These are phyloP conservation scores for Berberis thunbergii DNA, from an alignment of 164 flowering plant species.

Conservation along the genomic window DNA sequence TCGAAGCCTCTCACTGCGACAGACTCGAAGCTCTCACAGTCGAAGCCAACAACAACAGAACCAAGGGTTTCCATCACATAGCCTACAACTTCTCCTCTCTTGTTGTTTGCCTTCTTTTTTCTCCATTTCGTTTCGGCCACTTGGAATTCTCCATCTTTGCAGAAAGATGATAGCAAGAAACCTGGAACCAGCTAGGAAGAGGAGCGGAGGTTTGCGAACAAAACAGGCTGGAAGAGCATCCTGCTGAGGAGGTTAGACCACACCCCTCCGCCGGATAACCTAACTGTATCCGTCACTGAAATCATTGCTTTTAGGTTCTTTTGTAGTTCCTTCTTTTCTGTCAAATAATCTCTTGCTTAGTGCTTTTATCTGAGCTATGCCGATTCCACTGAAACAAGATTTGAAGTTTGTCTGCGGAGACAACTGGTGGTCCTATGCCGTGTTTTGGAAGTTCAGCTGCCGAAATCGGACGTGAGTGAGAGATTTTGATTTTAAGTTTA, in stretches of 20 bases:
- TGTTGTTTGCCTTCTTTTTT: too few relatives aligned
- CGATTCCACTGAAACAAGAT: slow-evolving; percentile 46
- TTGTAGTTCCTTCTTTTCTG: not conserved
- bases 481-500: not conserved
- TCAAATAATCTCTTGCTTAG: not conserved
- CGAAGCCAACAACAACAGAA: too few relatives aligned
- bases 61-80: slow-evolving; percentile 1
- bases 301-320: not conserved
- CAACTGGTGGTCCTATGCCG: slow-evolving; percentile 80
- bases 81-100: too few relatives aligned
- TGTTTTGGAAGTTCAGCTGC: slow-evolving; percentile 81
- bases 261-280: slow-evolving; percentile 14
- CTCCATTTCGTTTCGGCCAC: too few relatives aligned
- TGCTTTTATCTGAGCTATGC: not conserved
- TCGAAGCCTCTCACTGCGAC: too few relatives aligned
- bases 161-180: slow-evolving; percentile 38
- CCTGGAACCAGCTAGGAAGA: slow-evolving; percentile 73
- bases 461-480: slow-evolving; percentile 62
- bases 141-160: slow-evolving; percentile 4
- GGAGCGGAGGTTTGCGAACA: slow-evolving; percentile 82
- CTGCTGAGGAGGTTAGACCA: slow-evolving; percentile 82
- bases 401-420: slow-evolving; percentile 58
- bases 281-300: slow-evolving; percentile 19
- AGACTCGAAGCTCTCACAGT: too few relatives aligned
- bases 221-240: slow-evolving; percentile 95